Base-by-base conservation (phyloP, 2,329 filamentous ascomycete species). In the Fusarium sp. region DNA sequence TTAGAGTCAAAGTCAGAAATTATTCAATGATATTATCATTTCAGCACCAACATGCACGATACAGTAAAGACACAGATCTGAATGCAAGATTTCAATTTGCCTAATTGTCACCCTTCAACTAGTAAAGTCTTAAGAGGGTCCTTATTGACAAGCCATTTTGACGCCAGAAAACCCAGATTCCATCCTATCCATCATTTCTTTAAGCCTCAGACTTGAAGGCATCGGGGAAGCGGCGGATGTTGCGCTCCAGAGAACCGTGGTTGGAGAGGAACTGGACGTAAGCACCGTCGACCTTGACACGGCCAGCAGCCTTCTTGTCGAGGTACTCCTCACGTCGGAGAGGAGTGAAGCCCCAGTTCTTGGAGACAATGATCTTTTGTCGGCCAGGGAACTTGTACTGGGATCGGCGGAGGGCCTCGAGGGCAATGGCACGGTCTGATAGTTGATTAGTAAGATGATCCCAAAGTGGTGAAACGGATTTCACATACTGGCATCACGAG, bases 371-470 rank as follows among this genome's bases (percentile, higher is more conserved):
- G 89, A 99, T 98, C 94, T 99, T 99, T 91, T 99, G 96, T 88
- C 96, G 95, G 86, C 96, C 96, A 78, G 96, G 96, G 93, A 99
- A 99, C 93, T 98, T 99, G 94, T 98, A 98, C 92, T 98, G 96
- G 77, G 94, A 97, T 85, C 96, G 94, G 84, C 97, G 95, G 85
- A 99, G 93, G 83, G 96, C 96, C 92, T 99, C 96, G 81, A 99
- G 94, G 84, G 96, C 96, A 81, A 92, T 90, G 78, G 92, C 92
- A 80, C 94, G 94, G 92, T 96, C 91, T 93, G 75, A 3, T 32
- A 10, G 60, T 30, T 20, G 5, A 71, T 80, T 79, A 80, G 78
- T 73, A 73, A 74, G 46, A 52, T 46, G 40, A 45, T 15, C 45
- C n/a, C n/a, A n/a, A 13, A 27, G 50, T 66, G 67, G 46, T 63